Conservation (phyloP, 345 rosid species). For the Clarkia xantiana region DNA sequence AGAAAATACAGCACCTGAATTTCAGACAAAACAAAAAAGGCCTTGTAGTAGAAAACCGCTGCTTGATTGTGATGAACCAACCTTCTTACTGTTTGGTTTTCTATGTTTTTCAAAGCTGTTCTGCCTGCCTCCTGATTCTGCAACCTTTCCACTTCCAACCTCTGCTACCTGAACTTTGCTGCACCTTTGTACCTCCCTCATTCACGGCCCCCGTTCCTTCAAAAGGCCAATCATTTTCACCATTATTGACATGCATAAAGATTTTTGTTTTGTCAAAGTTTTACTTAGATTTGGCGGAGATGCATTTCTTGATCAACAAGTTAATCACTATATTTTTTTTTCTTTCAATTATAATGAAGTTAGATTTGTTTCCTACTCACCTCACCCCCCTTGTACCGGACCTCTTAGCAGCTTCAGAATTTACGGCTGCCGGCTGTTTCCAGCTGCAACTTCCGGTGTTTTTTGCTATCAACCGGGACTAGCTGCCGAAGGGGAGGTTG, state of each 20-base stretch:
- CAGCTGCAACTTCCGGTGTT: slow-evolving; percentile 5
- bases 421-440: too few species aligned
- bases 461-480: slow-evolving; percentile 15
- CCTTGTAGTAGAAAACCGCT: too few species aligned
- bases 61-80: too few species aligned
- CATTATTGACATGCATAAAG: too few species aligned
- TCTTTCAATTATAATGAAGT: not conserved
- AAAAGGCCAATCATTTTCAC: slow-evolving; percentile 78
- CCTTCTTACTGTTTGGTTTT: too few species aligned
- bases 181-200: slow-evolving; percentile 51
- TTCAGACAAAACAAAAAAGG: too few species aligned
- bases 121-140: too few species aligned
- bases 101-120: too few species aligned
- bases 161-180: too few species aligned
- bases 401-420: slow-evolving; percentile 31
- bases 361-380: slow-evolving; percentile 52
- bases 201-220: slow-evolving; percentile 53
- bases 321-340: slow-evolving; percentile 75
- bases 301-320: not conserved
- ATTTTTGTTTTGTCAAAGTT: too few species aligned
- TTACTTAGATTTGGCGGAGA: slow-evolving; percentile 11
- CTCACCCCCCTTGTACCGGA: slow-evolving; percentile 50
- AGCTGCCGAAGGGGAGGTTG: slow-evolving; percentile 19
- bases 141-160: too few species aligned
- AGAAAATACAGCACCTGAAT: too few species aligned